Percentiles rank a stretch among this genome's conserved stretches.
Evolutionary conservation across 1,284 basidiomycete genomes (phyloP).

Genomic region (Apiotrichum sp.): DNA sequence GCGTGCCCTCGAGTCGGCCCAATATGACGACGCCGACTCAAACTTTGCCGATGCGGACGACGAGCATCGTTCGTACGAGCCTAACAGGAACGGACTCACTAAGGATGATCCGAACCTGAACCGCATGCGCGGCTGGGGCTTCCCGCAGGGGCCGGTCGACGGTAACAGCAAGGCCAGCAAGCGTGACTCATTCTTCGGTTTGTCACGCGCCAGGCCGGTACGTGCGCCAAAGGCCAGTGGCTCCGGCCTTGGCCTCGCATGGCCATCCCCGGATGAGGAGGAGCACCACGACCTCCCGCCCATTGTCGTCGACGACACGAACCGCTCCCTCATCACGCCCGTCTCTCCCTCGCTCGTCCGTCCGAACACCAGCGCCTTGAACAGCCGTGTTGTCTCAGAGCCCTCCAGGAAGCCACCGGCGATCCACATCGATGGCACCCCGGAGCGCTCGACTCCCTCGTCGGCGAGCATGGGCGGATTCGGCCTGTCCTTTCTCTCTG

Average conservation of each 20-base stretch:
- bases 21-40: constrained; percentile 4
- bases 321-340: constrained; percentile 11
- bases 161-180: constrained; percentile 17
- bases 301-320: constrained; percentile 17
- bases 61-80: background rate
- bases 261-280: background rate
- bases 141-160: constrained; percentile 24
- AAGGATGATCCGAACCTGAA: constrained; percentile 26
- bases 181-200: constrained; percentile 43
- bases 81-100: background rate
- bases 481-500: constrained; percentile 17
- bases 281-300: constrained; percentile 18
- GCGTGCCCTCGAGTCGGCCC: constrained; percentile 2
- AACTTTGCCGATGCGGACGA: constrained; percentile 10
- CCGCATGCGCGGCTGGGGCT: constrained; percentile 36
- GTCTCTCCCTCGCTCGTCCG: background rate
- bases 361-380: background rate
- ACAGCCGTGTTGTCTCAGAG: background rate
- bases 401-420: background rate
- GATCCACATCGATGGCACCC: background rate
- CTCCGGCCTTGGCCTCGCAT: constrained; percentile 3
- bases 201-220: constrained; percentile 23
- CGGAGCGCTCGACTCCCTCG: constrained; percentile 6
- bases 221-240: constrained; percentile 9
- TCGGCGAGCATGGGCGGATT: constrained; percentile 2